Conservation (phyloP, 164 flowering plant genomes). For the Taxillus chinensis region DNA sequence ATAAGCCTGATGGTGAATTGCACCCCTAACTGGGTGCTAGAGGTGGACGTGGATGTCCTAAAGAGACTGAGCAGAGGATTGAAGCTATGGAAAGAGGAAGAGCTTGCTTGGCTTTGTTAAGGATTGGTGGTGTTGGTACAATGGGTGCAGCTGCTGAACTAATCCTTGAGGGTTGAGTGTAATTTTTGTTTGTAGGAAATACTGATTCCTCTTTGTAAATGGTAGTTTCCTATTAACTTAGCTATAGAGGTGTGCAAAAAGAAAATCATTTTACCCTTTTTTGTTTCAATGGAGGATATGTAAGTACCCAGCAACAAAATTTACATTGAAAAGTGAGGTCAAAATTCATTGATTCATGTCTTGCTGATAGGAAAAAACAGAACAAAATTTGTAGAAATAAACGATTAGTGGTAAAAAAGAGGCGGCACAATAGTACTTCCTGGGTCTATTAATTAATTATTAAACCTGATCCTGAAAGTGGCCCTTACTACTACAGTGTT, state of each 20-base stretch:
- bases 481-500: too few species aligned
- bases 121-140: slow-evolving; percentile 53
- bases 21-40: slow-evolving; percentile 68
- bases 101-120: slow-evolving; percentile 80
- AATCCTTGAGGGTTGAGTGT: slow-evolving; percentile 26
- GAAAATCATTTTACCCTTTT: background rate
- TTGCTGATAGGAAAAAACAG: too few species aligned
- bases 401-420: too few species aligned
- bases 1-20: slow-evolving; percentile 67
- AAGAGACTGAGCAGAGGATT: slow-evolving; percentile 67
- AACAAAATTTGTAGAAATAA: too few species aligned
- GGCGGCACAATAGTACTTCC: too few species aligned
- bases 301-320: background rate
- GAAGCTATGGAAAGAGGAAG: slow-evolving; percentile 79
- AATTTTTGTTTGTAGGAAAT: background rate
- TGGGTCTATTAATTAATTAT: too few species aligned
- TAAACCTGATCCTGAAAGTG: too few species aligned
- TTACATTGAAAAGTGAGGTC: too few species aligned
- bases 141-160: slow-evolving; percentile 86
- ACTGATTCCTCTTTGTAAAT: background rate
- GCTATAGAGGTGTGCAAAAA: background rate
- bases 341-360: too few species aligned
- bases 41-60: slow-evolving; percentile 56
- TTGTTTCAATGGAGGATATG: background rate
- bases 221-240: background rate